A percentile compares a stretch with the other conserved stretches of the same genome.
phyloP scores from a whole-genome alignment of 192 early-diverging fungal genomes.

The Coemansia sp. region DNA sequence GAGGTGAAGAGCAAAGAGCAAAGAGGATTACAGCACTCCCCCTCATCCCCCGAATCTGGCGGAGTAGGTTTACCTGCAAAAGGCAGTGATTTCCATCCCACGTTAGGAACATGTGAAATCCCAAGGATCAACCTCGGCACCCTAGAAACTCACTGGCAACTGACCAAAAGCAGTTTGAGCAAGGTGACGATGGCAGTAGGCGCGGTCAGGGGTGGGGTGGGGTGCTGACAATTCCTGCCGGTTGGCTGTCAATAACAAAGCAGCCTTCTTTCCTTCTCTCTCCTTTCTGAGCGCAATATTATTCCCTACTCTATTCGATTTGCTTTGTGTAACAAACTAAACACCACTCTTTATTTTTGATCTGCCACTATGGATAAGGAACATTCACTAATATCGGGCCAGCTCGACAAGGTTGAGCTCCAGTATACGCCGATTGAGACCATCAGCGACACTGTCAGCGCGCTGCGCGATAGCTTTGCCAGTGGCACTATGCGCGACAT shows the following conservation, averaged over 20 bases:
- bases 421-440: slow-evolving; percentile 52
- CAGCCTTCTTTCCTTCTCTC: neutral
- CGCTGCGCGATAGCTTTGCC: slow-evolving; percentile 50
- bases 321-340: neutral
- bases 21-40: neutral
- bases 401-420: slow-evolving; percentile 28
- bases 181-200: neutral
- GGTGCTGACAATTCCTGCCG: no score
- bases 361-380: slow-evolving; percentile 24
- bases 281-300: neutral
- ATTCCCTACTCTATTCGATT: neutral
- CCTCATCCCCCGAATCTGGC: neutral
- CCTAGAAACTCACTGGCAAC: neutral
- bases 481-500: slow-evolving; percentile 36
- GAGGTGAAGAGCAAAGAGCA: neutral
- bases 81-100: neutral
- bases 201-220: neutral
- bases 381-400: slow-evolving; percentile 32
- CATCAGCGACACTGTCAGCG: slow-evolving; percentile 47
- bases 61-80: neutral
- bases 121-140: neutral
- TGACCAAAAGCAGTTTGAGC: neutral
- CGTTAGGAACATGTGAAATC: neutral
- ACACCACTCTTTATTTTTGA: neutral
- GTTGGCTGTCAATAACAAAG: no score